Base-by-base conservation (phyloP, 768 basidiomycete genomes). In the Lactifluus echinatus region DNA sequence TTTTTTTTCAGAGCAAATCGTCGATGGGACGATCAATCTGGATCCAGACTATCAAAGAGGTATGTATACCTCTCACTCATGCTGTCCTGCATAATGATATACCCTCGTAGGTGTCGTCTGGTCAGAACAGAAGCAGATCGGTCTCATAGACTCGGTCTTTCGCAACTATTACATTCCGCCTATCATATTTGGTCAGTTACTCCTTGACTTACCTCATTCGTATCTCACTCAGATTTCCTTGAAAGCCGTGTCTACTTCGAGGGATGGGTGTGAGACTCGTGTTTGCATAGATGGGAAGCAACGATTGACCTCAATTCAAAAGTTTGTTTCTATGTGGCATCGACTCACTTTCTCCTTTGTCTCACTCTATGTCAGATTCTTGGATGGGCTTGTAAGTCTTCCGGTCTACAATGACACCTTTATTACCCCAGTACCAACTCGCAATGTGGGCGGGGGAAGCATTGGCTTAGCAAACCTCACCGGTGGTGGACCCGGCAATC, bases 261-360 rank as follows among this genome's bases (percentile, higher is more conserved):
- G 82, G 0, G 86, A 89, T 63, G 88, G 88, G 0, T 71, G 77
- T 0, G 86, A 87, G 64, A 75, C 71, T 3, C 80, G 80, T 63
- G 81, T 80, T 1, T 87, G 85, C 63, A 86, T 87, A 8, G 87
- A 89, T 63, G 89, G 89, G 17, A 92, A 92, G 65, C 89, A 92
- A 66, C 72, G 89, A 24, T 67, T 89, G 46, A 89, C 87, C 0
- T 88, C 86, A 0, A 84, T 92, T 46, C 75, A 82, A 45, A 73
- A 78, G 86, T 85, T 62, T 15, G 81, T 70, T 1, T 2, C 6
- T 21, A 3, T 33, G 28, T 12, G n/a, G 8, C 2, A 40, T 36
- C 37, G 29, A 5, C 1, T 23, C 44, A 19, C 11, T 40, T 12
- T 10, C 31, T 39, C 34, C 36, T 17, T 17, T 47, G 49, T 29